Evolutionary conservation across 768 basidiomycete genomes (phyloP).

Genomic region (Sporobolomyces roseus): DNA sequence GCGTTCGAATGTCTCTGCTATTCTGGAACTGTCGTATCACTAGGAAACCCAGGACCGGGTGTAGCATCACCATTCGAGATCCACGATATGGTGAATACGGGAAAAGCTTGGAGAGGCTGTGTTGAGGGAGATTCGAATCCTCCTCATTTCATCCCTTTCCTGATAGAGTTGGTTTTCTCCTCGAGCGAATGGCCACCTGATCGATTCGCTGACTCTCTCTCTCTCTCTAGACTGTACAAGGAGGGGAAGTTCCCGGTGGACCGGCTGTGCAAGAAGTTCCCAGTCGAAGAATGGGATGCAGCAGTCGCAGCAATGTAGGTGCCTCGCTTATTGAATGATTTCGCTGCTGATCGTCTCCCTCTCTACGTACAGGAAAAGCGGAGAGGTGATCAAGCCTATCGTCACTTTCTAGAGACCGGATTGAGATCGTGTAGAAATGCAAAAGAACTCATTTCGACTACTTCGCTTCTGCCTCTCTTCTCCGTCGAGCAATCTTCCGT

Average conservation of each 20-base stretch:
- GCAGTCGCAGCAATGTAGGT: conserved; percentile 42
- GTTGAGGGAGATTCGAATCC: conserved; percentile 43
- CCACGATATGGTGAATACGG: conserved; percentile 27
- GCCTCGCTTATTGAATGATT: neutral
- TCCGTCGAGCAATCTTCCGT: conserved; percentile 35
- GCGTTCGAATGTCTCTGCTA: conserved; percentile 32
- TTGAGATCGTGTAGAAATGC: neutral
- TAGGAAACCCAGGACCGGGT: conserved; percentile 33
- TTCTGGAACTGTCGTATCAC: conserved; percentile 6
- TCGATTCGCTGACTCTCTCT: neutral
- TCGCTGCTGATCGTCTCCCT: neutral
- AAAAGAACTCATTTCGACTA: neutral
- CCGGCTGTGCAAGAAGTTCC: conserved; percentile 41
- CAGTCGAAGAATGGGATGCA: conserved; percentile 42
- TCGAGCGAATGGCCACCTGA: neutral
- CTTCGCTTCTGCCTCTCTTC: neutral
- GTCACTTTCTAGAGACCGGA: conserved; percentile 16
- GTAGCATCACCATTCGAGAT: conserved; percentile 14
- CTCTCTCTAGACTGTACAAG: conserved; percentile 27
- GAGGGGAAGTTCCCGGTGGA: conserved; percentile 46
- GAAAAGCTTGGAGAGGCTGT: conserved; percentile 23
- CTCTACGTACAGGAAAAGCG: conserved; percentile 25
- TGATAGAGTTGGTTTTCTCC: conserved; percentile 17
- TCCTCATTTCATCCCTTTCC: conserved; percentile 39
- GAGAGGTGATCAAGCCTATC: conserved; percentile 45